Percentiles rank a stretch among this genome's conserved stretches.
Conservation (phyloP, 352 stramenopile species). For the Hyaloperonospora arabidopsidis region DNA sequence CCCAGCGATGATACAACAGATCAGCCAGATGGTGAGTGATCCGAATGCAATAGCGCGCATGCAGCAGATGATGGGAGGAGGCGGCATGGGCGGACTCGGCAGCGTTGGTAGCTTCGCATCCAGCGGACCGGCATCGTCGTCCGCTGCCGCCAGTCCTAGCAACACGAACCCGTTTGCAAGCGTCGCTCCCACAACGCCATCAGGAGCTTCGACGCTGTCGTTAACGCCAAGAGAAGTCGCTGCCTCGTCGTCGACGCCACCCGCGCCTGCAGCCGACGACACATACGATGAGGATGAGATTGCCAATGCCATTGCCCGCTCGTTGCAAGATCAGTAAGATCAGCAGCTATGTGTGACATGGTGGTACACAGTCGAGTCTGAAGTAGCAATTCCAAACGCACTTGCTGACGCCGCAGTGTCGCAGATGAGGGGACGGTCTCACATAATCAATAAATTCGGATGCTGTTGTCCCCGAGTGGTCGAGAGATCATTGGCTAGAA, state of each 20-base stretch:
- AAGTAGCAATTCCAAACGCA: no score
- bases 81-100: constrained; percentile 14
- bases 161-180: constrained; percentile 16
- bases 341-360: no score
- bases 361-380: no score
- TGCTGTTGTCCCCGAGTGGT: no score
- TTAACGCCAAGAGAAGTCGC: constrained; percentile 5
- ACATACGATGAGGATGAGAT: constrained; percentile 74
- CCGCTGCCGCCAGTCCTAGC: constrained; percentile 25
- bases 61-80: constrained; percentile 61
- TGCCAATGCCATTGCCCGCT: constrained; percentile 65
- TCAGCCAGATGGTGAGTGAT: constrained; percentile 76
- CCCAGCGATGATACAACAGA: constrained; percentile 71
- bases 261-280: constrained; percentile 11
- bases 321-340: constrained; percentile 53
- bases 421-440: no score
- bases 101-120: constrained; percentile 26
- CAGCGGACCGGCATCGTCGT: constrained; percentile 16
- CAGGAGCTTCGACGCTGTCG: constrained; percentile 10
- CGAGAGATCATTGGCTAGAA: no score
- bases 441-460: no score
- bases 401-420: no score
- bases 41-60: constrained; percentile 60
- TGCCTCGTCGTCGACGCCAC: constrained; percentile 1
- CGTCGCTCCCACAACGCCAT: background rate